These are phyloP conservation scores for Stemphylium vesicarium DNA, from an alignment of 2,329 filamentous ascomycete genomes.

Conservation along the genomic window DNA sequence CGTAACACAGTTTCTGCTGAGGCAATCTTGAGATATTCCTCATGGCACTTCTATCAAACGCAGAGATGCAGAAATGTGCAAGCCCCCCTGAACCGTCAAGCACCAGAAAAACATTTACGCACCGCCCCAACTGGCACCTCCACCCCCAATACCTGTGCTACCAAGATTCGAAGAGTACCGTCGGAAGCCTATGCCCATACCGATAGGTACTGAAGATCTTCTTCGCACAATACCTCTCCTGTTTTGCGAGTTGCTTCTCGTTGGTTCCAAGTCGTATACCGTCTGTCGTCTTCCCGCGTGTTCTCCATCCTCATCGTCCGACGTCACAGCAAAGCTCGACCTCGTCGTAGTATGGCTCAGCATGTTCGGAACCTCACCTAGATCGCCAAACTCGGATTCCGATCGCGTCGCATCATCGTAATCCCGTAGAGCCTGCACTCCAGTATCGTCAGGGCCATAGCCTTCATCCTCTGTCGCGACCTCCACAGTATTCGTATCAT, in stretches of 20 bases:
- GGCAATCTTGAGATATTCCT: no score
- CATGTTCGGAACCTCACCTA: slow-evolving; percentile 34
- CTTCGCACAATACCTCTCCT: slow-evolving; percentile 43
- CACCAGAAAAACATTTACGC: slow-evolving; percentile 1
- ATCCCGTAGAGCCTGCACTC: neutral
- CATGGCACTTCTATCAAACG: no score
- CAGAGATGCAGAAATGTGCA: neutral
- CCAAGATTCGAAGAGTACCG: slow-evolving; percentile 56
- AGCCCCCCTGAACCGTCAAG: neutral
- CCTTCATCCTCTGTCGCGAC: slow-evolving; percentile 27
- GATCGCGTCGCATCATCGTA: slow-evolving; percentile 30
- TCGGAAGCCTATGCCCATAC: slow-evolving; percentile 54
- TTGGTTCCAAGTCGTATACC: slow-evolving; percentile 17
- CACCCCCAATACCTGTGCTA: slow-evolving; percentile 44
- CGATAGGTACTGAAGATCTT: slow-evolving; percentile 53
- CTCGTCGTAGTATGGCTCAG: slow-evolving; percentile 44
- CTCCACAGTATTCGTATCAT: slow-evolving; percentile 39
- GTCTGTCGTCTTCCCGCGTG: slow-evolving; percentile 19
- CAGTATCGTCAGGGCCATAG: neutral
- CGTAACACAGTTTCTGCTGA: no score
- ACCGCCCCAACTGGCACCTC: slow-evolving; percentile 45
- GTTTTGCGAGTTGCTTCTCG: slow-evolving; percentile 39
- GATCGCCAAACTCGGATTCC: slow-evolving; percentile 50
- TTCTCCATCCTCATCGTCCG: slow-evolving; percentile 30
- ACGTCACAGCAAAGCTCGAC: slow-evolving; percentile 32